Evolutionary conservation across 78 protist genomes (phyloP), one percentile per base, ranked within the genome.

Genomic region (Isochrysis galbana): DNA sequence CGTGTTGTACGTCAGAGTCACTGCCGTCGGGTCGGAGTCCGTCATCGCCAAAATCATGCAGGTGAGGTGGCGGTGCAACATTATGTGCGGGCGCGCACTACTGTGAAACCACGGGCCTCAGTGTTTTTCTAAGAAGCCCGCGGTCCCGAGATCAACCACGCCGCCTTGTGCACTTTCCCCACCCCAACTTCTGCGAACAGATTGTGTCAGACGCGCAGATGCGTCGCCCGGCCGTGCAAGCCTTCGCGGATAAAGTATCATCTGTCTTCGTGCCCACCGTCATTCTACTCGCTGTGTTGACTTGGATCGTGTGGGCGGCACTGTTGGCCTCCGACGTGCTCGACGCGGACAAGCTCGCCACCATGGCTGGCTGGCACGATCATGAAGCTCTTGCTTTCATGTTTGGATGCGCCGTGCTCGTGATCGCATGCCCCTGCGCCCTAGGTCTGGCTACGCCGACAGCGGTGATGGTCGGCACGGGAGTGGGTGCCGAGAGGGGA

Each of bases 401-500:
- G 55, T 80, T 80, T 26, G 97, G 95, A 34, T 93, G 95, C 89
- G 91, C 98, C 32, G 96, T 95, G 10, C 90, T 97, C 47, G 98
- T 97, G 26, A 90, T 98, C 72, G 98, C 98, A 14, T 98, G 99
- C 95, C 99, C 99, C 23, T 98, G 98, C 90, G 98, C 98, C n/a
- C 88, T 97, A 7, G 98, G 98, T 3, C 94, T 91, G 26, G 99
- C 99, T 26, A 97, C 98, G 0, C 99, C 99, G 14, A 97, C 98
- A 0, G 98, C 98, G 22, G 96, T 97, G 51, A 97, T 97, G 97
- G 98, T 98, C 32, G 98, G 98, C 36, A 92, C 96, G 23, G 99
- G 98, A 72, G 96, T 97, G 70, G 97, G 84, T 46, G 94, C 94
- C 45, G 46, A 67, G 32, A 36, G 21, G 39, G 98, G 98, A 44